These are phyloP conservation scores for Clonostachys sp. DNA, from an alignment of 2,329 filamentous ascomycete species.

Conservation along the genomic window DNA sequence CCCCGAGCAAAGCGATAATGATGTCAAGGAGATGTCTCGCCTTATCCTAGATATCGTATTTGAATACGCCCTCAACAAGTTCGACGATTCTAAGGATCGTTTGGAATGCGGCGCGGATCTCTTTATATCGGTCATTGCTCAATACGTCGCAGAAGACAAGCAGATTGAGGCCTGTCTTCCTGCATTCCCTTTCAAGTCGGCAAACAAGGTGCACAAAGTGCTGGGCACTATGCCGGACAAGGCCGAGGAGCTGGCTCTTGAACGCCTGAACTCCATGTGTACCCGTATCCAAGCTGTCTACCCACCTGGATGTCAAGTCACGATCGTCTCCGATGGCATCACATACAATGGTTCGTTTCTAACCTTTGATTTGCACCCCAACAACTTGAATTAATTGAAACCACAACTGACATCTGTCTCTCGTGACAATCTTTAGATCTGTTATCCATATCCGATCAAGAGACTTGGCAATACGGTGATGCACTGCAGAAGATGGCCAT, in stretches of 20 bases:
- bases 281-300: constrained; percentile 15
- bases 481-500: constrained; percentile 29
- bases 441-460: constrained; percentile 36
- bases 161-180: constrained; percentile 17
- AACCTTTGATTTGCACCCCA: background rate
- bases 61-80: constrained; percentile 17
- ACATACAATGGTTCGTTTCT: constrained; percentile 42
- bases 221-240: constrained; percentile 20
- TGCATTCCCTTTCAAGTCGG: constrained; percentile 24
- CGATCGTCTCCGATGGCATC: constrained; percentile 47
- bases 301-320: constrained; percentile 16
- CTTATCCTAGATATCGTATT: constrained; percentile 15
- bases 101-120: constrained; percentile 8
- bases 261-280: constrained; percentile 18
- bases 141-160: constrained; percentile 10
- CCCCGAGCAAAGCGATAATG: too few relatives aligned
- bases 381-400: too few relatives aligned
- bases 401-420: background rate
- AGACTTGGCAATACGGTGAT: constrained; percentile 45
- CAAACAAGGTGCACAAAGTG: constrained; percentile 25
- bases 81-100: constrained; percentile 10
- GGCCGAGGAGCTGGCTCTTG: constrained; percentile 19
- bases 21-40: background rate
- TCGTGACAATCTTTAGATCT: constrained; percentile 26
- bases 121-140: constrained; percentile 12